These are phyloP conservation scores for Ceratonia siliqua DNA, from an alignment of 306 rosid genomes.

Conservation along the genomic window DNA sequence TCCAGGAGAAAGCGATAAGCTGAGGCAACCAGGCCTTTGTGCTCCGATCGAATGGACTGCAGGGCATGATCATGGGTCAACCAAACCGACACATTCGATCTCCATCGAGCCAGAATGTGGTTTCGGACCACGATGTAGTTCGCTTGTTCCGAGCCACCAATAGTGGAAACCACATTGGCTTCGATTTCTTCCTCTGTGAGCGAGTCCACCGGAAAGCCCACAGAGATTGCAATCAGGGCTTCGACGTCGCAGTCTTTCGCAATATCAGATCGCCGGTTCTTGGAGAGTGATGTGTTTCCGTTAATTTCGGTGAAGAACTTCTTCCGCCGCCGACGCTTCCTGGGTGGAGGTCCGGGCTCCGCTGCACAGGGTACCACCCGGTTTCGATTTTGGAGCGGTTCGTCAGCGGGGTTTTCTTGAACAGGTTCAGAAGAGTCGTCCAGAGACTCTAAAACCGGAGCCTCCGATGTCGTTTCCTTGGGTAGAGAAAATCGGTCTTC, in stretches of 20 bases:
- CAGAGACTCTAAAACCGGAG: conserved; percentile 52
- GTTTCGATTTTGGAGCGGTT: conserved; percentile 23
- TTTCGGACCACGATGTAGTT: conserved; percentile 77
- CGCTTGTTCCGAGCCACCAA: conserved; percentile 80
- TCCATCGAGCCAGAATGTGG: conserved; percentile 78
- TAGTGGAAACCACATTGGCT: conserved; percentile 72
- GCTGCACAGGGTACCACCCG: conserved; percentile 29
- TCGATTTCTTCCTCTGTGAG: conserved; percentile 90
- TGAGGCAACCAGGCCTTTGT: conserved; percentile 63
- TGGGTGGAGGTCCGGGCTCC: conserved; percentile 46
- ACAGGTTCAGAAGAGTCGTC: conserved; percentile 65
- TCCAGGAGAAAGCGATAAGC: conserved; percentile 72
- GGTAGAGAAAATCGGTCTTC: conserved; percentile 52
- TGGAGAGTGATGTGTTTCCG: conserved; percentile 51
- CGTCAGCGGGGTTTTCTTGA: conserved; percentile 36
- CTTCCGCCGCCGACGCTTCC: conserved; percentile 86
- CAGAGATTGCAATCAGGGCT: conserved; percentile 77
- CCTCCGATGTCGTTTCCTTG: conserved; percentile 43
- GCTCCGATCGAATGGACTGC: conserved; percentile 71
- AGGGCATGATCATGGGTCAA: conserved; percentile 61
- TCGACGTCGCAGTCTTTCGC: conserved; percentile 73
- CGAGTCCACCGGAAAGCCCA: conserved; percentile 85
- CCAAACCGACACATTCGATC: conserved; percentile 76
- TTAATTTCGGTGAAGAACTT: conserved; percentile 81
- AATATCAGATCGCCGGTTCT: conserved; percentile 63